Evolutionary conservation across 139 green algal genomes (phyloP).

Genomic region (Chlorella sp.): DNA sequence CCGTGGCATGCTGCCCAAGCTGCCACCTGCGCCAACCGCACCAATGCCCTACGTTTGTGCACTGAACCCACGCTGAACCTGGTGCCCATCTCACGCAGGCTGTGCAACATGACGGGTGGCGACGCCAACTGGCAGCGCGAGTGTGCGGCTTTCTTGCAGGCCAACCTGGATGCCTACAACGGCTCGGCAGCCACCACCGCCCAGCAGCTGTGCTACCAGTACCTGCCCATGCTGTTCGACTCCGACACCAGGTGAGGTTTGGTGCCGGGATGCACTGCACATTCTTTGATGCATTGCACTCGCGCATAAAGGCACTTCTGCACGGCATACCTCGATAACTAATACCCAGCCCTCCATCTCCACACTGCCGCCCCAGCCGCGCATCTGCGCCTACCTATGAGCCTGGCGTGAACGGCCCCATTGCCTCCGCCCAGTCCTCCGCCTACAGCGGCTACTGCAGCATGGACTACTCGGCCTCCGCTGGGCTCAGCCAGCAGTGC

Average conservation of each 20-base stretch:
- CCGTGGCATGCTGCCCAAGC: no score
- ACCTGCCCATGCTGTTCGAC: neutral
- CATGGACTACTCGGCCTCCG: neutral
- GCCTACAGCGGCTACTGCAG: neutral
- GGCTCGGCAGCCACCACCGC: neutral
- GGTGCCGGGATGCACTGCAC: no score
- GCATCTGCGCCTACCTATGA: neutral
- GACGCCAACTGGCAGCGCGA: neutral
- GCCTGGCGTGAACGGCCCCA: neutral
- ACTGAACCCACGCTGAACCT: no score
- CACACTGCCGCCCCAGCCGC: neutral
- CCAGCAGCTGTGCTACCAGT: neutral
- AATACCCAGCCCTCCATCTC: neutral
- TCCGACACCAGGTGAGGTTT: no score
- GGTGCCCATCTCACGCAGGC: neutral
- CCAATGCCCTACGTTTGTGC: no score
- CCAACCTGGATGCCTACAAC: neutral
- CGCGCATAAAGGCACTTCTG: no score
- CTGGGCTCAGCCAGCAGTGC: neutral
- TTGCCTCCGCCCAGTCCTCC: neutral
- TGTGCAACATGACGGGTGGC: neutral
- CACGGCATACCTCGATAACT: no score
- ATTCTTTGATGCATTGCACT: no score
- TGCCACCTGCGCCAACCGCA: no score
- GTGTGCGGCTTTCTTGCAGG: no score